phyloP scores from a whole-genome alignment of 345 rosid species.

The Rhodomyrtus tomentosa region DNA sequence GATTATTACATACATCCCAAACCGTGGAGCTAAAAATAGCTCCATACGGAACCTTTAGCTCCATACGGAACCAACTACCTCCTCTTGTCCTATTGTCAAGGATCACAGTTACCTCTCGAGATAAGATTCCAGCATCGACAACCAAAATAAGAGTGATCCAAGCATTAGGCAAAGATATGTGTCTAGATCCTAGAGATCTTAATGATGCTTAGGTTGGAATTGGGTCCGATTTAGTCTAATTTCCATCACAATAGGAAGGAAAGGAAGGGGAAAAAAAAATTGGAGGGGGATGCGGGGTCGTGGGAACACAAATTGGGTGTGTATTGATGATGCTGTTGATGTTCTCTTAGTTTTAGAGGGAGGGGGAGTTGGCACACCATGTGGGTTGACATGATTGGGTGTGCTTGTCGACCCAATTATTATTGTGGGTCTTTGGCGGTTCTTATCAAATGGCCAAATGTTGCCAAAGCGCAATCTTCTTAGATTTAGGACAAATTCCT shows the following conservation, averaged over 20 bases:
- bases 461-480: neutral
- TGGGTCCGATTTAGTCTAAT: neutral
- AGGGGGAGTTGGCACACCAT: neutral
- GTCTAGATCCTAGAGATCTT: neutral
- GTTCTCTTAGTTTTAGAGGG: too few relatives aligned
- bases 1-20: too few relatives aligned
- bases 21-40: too few relatives aligned
- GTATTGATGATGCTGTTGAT: neutral
- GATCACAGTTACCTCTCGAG: neutral
- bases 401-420: neutral
- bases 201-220: neutral
- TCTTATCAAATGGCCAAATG: neutral
- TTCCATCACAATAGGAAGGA: neutral
- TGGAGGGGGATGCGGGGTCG: neutral
- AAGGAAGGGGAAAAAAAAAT: neutral
- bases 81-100: neutral
- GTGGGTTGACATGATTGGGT: neutral
- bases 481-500: neutral
- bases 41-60: too few relatives aligned
- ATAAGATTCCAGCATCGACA: accelerated
- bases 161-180: neutral
- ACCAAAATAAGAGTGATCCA: neutral
- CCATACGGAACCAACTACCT: too few relatives aligned
- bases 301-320: neutral
- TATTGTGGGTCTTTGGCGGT: too few relatives aligned